Percentiles rank a stretch among this genome's conserved stretches.
phyloP scores from a whole-genome alignment of 2,329 filamentous ascomycete genomes.

The Bertia moriformis region DNA sequence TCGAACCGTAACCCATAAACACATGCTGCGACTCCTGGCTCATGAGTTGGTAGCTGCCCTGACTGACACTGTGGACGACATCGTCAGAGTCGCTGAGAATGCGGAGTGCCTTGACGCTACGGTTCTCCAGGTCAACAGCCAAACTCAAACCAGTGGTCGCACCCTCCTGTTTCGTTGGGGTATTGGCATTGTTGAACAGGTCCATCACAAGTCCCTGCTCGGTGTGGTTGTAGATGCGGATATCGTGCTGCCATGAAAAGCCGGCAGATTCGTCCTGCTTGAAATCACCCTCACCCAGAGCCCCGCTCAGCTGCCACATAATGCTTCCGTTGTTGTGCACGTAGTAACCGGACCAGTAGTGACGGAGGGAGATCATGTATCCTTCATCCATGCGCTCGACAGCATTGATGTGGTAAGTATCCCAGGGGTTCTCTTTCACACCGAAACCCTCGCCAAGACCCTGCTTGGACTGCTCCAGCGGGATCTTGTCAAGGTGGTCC shows the following conservation, averaged over 20 bases:
- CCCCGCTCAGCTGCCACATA: conserved; percentile 10
- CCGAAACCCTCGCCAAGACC: conserved; percentile 7
- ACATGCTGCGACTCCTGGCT: neutral
- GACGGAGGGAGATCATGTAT: conserved; percentile 18
- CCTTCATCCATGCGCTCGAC: conserved; percentile 14
- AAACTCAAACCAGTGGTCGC: conserved; percentile 10
- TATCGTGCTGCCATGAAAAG: conserved; percentile 18
- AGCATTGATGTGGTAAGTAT: conserved; percentile 19
- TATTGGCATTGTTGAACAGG: conserved; percentile 16
- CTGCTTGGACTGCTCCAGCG: conserved; percentile 11
- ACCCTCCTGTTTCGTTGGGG: conserved; percentile 7
- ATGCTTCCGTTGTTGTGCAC: conserved; percentile 13
- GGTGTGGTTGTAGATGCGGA: conserved; percentile 17
- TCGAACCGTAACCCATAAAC: neutral
- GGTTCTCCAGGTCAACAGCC: conserved; percentile 9
- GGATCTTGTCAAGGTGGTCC: conserved; percentile 14
- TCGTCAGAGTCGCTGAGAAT: conserved; percentile 9
- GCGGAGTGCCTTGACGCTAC: conserved; percentile 9
- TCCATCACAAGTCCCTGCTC: conserved; percentile 18
- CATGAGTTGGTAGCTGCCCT: conserved; percentile 13
- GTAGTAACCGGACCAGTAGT: conserved; percentile 16
- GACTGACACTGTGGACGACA: conserved; percentile 11
- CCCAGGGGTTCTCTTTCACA: conserved; percentile 12
- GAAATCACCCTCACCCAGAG: conserved; percentile 9
- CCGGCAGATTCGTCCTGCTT: conserved; percentile 6